These are phyloP conservation scores for Debaryomyces psychrophilus DNA, from an alignment of 1,139 yeast species.

Conservation along the genomic window DNA sequence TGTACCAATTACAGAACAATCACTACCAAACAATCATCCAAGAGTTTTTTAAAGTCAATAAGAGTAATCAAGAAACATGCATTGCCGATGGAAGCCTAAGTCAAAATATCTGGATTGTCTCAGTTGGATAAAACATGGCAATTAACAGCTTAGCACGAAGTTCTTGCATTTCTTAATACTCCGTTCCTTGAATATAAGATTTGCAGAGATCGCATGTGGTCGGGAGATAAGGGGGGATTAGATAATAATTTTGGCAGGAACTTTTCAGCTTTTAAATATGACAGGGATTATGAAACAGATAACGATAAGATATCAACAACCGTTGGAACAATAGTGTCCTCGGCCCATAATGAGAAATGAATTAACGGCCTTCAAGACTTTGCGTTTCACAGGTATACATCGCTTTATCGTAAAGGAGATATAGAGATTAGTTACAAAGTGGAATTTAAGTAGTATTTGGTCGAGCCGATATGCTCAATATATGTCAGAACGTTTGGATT, in stretches of 20 bases:
- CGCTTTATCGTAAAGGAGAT: neutral
- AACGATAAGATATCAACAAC: neutral
- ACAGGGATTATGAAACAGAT: neutral
- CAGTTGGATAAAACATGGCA: neutral
- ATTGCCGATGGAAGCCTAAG: neutral
- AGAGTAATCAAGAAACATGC: neutral
- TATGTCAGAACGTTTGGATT: neutral
- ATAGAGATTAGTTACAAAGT: neutral
- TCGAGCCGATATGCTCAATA: neutral
- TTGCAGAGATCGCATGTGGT: neutral
- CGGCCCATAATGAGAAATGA: neutral
- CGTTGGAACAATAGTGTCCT: neutral
- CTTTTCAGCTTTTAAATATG: neutral
- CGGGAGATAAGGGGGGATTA: neutral
- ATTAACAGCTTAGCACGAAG: neutral
- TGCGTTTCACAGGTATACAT: too few relatives aligned
- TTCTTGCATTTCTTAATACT: neutral
- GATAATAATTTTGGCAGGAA: neutral
- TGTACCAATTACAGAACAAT: neutral
- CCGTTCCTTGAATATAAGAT: neutral
- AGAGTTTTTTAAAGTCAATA: neutral
- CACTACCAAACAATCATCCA: neutral
- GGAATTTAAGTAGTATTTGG: neutral
- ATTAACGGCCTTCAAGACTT: neutral
- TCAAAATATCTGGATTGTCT: neutral